Percentiles rank a stretch among this genome's conserved stretches.
Conservation (phyloP, 768 basidiomycete species). For the Mycena amicta region DNA sequence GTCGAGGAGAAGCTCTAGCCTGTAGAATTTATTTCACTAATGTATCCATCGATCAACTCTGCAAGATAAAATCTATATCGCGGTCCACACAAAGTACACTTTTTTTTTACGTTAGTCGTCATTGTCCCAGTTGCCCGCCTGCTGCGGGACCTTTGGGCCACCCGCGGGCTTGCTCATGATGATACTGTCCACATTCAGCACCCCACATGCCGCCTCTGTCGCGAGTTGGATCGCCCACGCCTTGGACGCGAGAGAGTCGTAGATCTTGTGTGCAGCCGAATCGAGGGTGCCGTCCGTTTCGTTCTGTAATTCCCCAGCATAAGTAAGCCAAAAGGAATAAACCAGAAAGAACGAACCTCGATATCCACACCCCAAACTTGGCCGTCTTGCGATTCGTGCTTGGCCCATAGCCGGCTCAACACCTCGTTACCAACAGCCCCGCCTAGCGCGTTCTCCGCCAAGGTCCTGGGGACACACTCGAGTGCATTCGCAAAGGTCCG, state of each 20-base stretch:
- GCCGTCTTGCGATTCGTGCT: conserved; percentile 78
- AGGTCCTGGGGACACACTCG: conserved; percentile 88
- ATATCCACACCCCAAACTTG: conserved; percentile 86
- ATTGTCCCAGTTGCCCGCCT: conserved; percentile 86
- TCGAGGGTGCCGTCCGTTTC: conserved; percentile 79
- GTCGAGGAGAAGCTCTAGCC: conserved; percentile 8
- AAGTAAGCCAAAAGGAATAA: neutral
- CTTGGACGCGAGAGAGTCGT: conserved; percentile 88
- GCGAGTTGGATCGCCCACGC: conserved; percentile 89
- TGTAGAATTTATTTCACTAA: neutral
- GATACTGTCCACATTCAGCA: conserved; percentile 95
- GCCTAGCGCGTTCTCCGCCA: conserved; percentile 94
- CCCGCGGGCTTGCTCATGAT: conserved; percentile 96
- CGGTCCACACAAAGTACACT: conserved; percentile 1
- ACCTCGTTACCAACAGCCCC: conserved; percentile 93
- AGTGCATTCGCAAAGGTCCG: conserved; percentile 86
- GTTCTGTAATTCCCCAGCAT: conserved; percentile 45
- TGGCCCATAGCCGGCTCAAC: conserved; percentile 85
- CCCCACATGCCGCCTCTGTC: conserved; percentile 87
- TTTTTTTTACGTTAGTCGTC: conserved; percentile 48
- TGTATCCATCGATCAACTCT: too few relatives aligned
- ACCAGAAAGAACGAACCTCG: conserved; percentile 58
- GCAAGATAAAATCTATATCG: too few relatives aligned
- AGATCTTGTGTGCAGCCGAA: conserved; percentile 65
- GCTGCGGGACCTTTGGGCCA: conserved; percentile 85